Evolutionary conservation across 2,329 filamentous ascomycete genomes (phyloP), one percentile per base, ranked within the genome.

Genomic region (Fonsecaea pedrosoi): DNA sequence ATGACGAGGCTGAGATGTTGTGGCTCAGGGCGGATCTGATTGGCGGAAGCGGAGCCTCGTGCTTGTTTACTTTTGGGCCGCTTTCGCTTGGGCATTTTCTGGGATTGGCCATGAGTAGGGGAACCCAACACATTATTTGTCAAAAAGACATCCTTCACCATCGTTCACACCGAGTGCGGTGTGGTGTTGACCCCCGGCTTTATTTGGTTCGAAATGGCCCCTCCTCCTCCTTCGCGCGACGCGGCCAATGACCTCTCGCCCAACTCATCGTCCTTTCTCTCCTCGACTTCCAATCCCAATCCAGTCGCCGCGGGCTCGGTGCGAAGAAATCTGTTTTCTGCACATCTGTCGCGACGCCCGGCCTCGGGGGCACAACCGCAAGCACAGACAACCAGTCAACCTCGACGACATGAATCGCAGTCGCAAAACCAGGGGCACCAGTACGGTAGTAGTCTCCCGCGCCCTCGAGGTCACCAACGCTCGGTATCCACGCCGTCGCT

Each of bases 311-410:
- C 70, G 35, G 62, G 73, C 15, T 79, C 78, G 21, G 77, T 82
- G 55, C 79, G 81, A 61, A 78, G 80, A 53, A 82, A 80, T 64
- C 75, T 82, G 32, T 82, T 82, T 71, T 78, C 80, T 18, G 76
- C 78, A 60, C 79, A 80, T 63, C 77, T 81, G 50, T 80, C 77
- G 69, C 76, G 79, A 60, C 79, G 79, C 8, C 77, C 79, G n/a
- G 75, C 77, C 6, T 70, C 76, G 6, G 63, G 61, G 5, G 53
- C 65, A 45, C 38, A 45, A 32, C 38, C 66, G 34, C 61, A 68
- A 15, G 59, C 67, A n/a, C 70, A 65, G 32, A 34, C 57, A 6
- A 13, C 54, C 34, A 48, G 59, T 50, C 59, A 53, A 54, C 18
- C 15, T 37, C 42, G 53, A 12, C 45, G 32, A 10, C 45, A 21